Percentiles rank a stretch among this genome's conserved stretches.
Conservation (phyloP, 306 rosid genomes). For the Senna tora region DNA sequence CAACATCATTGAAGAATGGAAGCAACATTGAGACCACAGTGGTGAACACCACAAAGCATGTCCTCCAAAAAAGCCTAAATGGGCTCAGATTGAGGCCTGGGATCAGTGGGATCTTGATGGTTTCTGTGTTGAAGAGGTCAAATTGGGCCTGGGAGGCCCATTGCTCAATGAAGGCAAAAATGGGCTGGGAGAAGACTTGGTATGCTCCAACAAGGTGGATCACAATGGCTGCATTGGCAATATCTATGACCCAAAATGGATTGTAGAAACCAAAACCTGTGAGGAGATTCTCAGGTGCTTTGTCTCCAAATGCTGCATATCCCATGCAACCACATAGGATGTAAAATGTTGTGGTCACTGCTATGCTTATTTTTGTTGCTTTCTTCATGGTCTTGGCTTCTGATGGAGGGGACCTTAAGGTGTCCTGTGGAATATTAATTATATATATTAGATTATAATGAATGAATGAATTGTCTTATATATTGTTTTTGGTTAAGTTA, state of each 20-base stretch:
- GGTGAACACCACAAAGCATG: constrained; percentile 59
- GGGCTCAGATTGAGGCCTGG: constrained; percentile 57
- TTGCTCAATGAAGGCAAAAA: constrained; percentile 70
- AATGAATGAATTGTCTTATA: not conserved
- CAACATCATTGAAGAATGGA: constrained; percentile 78
- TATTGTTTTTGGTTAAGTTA: not conserved
- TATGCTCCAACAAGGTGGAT: constrained; percentile 82
- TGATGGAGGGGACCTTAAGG: constrained; percentile 72
- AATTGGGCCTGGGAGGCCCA: constrained; percentile 38
- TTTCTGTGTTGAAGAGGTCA: not conserved
- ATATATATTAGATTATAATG: too few relatives aligned
- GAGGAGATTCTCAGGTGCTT: constrained; percentile 72
- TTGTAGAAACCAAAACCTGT: constrained; percentile 71
- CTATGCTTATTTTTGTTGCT: constrained; percentile 54
- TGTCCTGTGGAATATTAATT: constrained; percentile 51
- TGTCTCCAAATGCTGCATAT: constrained; percentile 74
- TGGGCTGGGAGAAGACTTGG: constrained; percentile 76
- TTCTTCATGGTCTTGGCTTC: constrained; percentile 80
- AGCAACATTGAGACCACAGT: constrained; percentile 71
- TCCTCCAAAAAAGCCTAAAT: constrained; percentile 69
- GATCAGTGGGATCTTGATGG: constrained; percentile 47
- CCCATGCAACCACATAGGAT: constrained; percentile 76
- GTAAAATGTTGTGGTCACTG: constrained; percentile 67
- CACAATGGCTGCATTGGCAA: constrained; percentile 66
- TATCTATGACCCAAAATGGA: constrained; percentile 73